Percentiles rank a stretch among this genome's conserved stretches.
Evolutionary conservation across 192 early-diverging fungal genomes (phyloP).

Genomic region (Thamnidium elegans): DNA sequence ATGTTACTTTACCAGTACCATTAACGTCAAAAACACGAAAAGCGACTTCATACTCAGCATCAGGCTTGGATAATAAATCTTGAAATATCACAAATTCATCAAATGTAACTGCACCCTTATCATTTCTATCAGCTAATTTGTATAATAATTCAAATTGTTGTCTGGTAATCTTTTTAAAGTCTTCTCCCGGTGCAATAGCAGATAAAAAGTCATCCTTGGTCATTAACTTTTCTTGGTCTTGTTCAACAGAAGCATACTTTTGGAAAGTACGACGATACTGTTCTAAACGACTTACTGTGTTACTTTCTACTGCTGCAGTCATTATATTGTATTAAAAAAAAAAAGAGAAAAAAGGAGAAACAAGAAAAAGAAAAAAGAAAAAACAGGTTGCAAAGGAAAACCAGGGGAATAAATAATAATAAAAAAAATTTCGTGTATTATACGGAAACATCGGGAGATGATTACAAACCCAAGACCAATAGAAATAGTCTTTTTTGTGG

Average conservation of each 20-base stretch:
- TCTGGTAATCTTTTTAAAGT: slow-evolving; percentile 53
- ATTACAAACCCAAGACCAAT: neutral
- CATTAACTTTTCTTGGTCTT: slow-evolving; percentile 54
- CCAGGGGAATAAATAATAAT: neutral
- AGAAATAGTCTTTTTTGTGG: neutral
- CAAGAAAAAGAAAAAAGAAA: neutral
- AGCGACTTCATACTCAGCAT: slow-evolving; percentile 73
- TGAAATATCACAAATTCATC: slow-evolving; percentile 66
- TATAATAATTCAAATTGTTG: slow-evolving; percentile 60
- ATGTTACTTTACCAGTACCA: slow-evolving; percentile 58
- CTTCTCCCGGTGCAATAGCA: slow-evolving; percentile 54
- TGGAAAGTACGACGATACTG: slow-evolving; percentile 48
- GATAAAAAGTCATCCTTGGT: slow-evolving; percentile 55
- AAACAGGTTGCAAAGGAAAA: neutral
- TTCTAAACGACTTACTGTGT: slow-evolving; percentile 24
- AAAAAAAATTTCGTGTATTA: neutral
- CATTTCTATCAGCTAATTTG: slow-evolving; percentile 52
- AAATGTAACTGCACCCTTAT: slow-evolving; percentile 47
- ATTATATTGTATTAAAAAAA: neutral
- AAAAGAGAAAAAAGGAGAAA: neutral
- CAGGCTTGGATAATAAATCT: slow-evolving; percentile 56
- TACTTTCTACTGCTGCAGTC: slow-evolving; percentile 4
- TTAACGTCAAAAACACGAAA: slow-evolving; percentile 63
- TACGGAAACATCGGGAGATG: neutral
- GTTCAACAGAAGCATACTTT: slow-evolving; percentile 48